Percentiles rank a stretch among this genome's conserved stretches.
phyloP scores from a whole-genome alignment of 176 grass and related monocot genomes.

The Cenchrus purpureus region DNA sequence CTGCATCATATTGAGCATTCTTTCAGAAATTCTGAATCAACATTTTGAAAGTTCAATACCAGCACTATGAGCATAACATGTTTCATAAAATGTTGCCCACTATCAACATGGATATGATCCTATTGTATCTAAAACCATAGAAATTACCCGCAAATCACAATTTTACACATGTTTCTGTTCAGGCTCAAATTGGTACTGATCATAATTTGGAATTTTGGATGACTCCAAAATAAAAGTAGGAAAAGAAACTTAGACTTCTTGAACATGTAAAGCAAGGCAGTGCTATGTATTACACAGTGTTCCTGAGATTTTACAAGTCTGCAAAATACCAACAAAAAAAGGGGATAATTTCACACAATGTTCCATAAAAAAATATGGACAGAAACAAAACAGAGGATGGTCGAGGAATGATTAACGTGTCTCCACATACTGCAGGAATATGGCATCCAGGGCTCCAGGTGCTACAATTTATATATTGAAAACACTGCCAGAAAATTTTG shows the following conservation, averaged over 20 bases:
- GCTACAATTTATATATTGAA: background rate
- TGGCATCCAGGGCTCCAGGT: background rate
- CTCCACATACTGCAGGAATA: constrained; percentile 13
- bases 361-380: background rate
- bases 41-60: background rate
- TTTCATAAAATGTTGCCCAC: background rate
- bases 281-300: background rate
- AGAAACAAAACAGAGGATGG: background rate
- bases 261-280: background rate
- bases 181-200: constrained; percentile 5
- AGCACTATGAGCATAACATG: background rate
- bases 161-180: background rate
- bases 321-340: background rate
- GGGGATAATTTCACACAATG: background rate
- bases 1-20: constrained; percentile 46
- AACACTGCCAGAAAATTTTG: background rate
- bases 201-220: constrained; percentile 24
- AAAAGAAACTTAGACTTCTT: background rate
- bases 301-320: background rate
- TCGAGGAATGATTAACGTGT: background rate
- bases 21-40: constrained; percentile 15
- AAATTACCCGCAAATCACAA: background rate
- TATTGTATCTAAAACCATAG: background rate
- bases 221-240: constrained; percentile 22
- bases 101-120: background rate